A percentile compares a stretch with the other conserved stretches of the same genome.
Conservation (phyloP, 2,329 filamentous ascomycete genomes). For the Epichloe brachyelytri region DNA sequence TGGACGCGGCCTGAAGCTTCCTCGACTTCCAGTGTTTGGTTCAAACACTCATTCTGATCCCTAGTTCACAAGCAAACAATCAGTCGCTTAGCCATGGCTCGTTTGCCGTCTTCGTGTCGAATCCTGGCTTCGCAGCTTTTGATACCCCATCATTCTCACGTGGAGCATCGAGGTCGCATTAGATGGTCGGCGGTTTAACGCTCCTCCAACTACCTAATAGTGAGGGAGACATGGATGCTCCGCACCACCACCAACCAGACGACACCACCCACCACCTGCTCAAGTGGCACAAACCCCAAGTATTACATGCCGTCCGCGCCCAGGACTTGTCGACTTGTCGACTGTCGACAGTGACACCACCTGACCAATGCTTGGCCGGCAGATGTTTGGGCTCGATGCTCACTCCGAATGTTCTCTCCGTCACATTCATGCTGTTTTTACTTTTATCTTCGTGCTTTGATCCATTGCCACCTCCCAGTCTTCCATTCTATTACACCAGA, state of each 20-base stretch:
- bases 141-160: neutral
- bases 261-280: neutral
- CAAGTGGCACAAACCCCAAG: neutral
- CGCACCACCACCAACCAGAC: neutral
- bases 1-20: too few species aligned
- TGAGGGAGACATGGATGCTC: neutral
- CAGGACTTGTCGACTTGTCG: neutral
- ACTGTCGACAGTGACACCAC: conserved; percentile 3
- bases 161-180: neutral
- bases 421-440: neutral
- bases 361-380: conserved; percentile 2
- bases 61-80: too few species aligned
- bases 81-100: too few species aligned
- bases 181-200: too few species aligned
- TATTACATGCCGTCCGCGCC: too few species aligned
- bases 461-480: neutral
- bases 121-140: neutral
- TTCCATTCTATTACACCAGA: neutral
- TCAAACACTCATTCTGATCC: too few species aligned
- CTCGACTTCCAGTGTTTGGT: too few species aligned
- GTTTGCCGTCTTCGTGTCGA: too few species aligned
- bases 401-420: neutral
- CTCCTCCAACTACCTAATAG: neutral
- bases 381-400: conserved; percentile 1
- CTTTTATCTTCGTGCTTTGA: neutral